Base-by-base conservation (phyloP, 1,284 basidiomycete species). In the Marasmius fiardii region DNA sequence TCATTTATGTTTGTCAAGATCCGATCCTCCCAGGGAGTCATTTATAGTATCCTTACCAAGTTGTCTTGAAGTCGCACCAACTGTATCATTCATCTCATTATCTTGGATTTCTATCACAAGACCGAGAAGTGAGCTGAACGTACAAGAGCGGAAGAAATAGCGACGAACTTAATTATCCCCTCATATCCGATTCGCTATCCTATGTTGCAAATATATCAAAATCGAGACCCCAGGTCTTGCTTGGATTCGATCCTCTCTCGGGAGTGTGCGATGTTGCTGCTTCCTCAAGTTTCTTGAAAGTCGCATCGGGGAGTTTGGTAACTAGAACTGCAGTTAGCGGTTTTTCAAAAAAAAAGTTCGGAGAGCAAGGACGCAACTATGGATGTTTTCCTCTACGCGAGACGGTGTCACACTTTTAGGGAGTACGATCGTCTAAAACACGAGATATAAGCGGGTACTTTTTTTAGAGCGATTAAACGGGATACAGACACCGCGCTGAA, bases 391-490 rank as follows among this genome's bases (percentile, higher is more conserved):
- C 52, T 77, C 72, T 57, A 94, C 80, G 24, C 92, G 83, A 44
- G 78, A 74, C 6, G 85, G 77, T 0, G 84, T 91, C 24, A 92
- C 92, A 59, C 82, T 90, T 78, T 92, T 93, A 6, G 90, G 88
- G 12, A 93, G 76, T 7, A 88, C 88, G 49, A 91, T 75, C 43
- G 82, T 80, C 76, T 89, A 68, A 52, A 43, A n/a, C 44, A 57
- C 28, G 33, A 8, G 14, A 3, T 34, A 53, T 18, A 47, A 43
- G n/a, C 16, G 47, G 53, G 45, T 12, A 28, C 24, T n/a, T 37
- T 35, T 11, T 20, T 16, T 18, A n/a, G 52, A 44, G 43, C 18
- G 47, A 2, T 14, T 43, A 4, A 31, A 4, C 28, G 28, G 52
- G 21, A n/a, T 18, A 14, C 21, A 3, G 66, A 90, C 86, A 16